Evolutionary conservation across 129 eudicot species (phyloP).

Genomic region (Sambucus nigra): DNA sequence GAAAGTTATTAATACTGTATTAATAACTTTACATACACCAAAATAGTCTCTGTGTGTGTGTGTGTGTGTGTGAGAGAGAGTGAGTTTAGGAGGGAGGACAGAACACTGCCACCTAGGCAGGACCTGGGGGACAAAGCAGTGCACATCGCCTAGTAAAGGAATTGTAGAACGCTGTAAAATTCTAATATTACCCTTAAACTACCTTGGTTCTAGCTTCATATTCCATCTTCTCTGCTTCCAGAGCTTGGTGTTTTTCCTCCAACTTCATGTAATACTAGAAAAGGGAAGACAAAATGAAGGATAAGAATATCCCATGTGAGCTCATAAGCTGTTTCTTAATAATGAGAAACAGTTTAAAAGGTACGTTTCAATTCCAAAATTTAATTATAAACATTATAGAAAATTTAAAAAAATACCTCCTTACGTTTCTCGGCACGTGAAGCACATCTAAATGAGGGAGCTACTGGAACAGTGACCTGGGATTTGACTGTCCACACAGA

Average conservation of each 20-base stretch:
- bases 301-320: neutral
- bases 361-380: neutral
- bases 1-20: no score
- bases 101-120: no score
- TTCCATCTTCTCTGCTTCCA: slow-evolving; percentile 79
- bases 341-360: slow-evolving; percentile 1
- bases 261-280: slow-evolving; percentile 65
- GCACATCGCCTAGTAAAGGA: no score
- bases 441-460: slow-evolving; percentile 56
- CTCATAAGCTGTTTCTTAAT: no score
- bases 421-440: slow-evolving; percentile 66
- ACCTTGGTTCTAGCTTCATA: slow-evolving; percentile 91
- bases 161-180: no score
- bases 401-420: slow-evolving; percentile 45
- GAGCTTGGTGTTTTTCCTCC: slow-evolving; percentile 83
- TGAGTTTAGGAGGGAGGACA: no score
- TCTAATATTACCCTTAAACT: no score
- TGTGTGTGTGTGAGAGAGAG: no score
- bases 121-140: no score
- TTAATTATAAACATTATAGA: neutral
- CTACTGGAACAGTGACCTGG: slow-evolving; percentile 77
- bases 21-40: no score
- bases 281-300: neutral
- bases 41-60: no score
- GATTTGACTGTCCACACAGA: slow-evolving; percentile 49